phyloP scores from a whole-genome alignment of 2,329 filamentous ascomycete genomes.

The Phialemoniopsis sp. region DNA sequence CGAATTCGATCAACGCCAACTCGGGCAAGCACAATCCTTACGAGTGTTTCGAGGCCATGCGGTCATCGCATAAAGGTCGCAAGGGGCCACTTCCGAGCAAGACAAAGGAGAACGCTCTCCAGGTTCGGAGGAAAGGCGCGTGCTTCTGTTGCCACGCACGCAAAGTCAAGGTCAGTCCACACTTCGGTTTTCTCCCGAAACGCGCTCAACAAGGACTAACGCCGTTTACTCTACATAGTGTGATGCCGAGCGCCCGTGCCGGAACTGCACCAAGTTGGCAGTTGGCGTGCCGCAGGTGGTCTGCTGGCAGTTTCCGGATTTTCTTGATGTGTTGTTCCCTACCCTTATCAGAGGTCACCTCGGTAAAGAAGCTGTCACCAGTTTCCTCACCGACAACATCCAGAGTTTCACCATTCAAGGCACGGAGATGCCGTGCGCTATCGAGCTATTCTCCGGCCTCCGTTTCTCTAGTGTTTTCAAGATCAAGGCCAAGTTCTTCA shows the following conservation, averaged over 20 bases:
- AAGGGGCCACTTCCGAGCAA: constrained; percentile 51
- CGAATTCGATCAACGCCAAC: constrained; percentile 46
- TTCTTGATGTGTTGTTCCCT: constrained; percentile 47
- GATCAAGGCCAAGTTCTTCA: constrained; percentile 49
- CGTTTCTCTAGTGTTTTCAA: constrained; percentile 38
- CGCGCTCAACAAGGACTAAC: neutral
- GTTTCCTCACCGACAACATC: constrained; percentile 46
- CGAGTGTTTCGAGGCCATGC: constrained; percentile 50
- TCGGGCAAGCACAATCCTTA: constrained; percentile 46
- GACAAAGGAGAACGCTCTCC: constrained; percentile 50
- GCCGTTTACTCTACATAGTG: constrained; percentile 21
- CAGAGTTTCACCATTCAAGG: constrained; percentile 35
- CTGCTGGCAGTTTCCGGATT: constrained; percentile 57
- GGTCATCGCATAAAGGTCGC: constrained; percentile 48
- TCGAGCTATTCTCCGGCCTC: constrained; percentile 44
- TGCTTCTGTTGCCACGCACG: constrained; percentile 58
- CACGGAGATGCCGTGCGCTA: constrained; percentile 31
- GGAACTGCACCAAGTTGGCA: constrained; percentile 50
- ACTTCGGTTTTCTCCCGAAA: too few species aligned
- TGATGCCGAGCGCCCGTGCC: constrained; percentile 50
- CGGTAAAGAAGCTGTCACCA: constrained; percentile 41
- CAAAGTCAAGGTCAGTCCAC: constrained; percentile 44
- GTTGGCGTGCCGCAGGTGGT: constrained; percentile 46
- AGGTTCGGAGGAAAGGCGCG: constrained; percentile 49
- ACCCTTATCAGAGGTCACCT: constrained; percentile 47